Evolutionary conservation across 345 rosid species (phyloP).

Genomic region (Erysimum cheiranthoides): DNA sequence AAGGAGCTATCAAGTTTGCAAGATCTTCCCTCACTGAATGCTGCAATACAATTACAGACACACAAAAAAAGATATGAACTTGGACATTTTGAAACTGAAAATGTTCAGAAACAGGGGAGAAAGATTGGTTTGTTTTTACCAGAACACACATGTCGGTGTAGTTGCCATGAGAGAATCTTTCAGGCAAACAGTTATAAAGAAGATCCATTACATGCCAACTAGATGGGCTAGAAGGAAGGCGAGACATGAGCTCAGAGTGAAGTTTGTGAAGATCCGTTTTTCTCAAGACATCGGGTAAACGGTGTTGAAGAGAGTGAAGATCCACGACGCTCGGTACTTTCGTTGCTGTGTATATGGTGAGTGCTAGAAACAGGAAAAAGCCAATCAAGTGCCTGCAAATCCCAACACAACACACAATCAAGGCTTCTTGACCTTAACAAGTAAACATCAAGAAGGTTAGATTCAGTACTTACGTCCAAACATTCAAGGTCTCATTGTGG

Average conservation of each 20-base stretch:
- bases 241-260: conserved; percentile 61
- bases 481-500: conserved; percentile 93
- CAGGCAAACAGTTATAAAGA: conserved; percentile 88
- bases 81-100: conserved; percentile 12
- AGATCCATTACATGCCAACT: conserved; percentile 86
- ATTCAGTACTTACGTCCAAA: conserved; percentile 79
- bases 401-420: conserved; percentile 5
- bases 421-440: conserved; percentile 7
- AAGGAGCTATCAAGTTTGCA: conserved; percentile 77
- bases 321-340: conserved; percentile 82
- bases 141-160: conserved; percentile 81
- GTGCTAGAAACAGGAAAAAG: conserved; percentile 90
- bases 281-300: conserved; percentile 65
- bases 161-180: conserved; percentile 72
- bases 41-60: conserved; percentile 48
- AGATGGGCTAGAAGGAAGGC: conserved; percentile 77
- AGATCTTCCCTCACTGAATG: conserved; percentile 71
- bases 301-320: conserved; percentile 72
- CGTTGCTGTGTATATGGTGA: conserved; percentile 84
- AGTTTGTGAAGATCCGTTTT: conserved; percentile 81
- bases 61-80: not conserved
- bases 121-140: conserved; percentile 51
- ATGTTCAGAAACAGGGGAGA: not conserved
- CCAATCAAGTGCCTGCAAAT: conserved; percentile 94
- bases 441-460: not conserved